Base-by-base conservation (phyloP, 2,329 filamentous ascomycete species). In the Stemphylium lycopersici region DNA sequence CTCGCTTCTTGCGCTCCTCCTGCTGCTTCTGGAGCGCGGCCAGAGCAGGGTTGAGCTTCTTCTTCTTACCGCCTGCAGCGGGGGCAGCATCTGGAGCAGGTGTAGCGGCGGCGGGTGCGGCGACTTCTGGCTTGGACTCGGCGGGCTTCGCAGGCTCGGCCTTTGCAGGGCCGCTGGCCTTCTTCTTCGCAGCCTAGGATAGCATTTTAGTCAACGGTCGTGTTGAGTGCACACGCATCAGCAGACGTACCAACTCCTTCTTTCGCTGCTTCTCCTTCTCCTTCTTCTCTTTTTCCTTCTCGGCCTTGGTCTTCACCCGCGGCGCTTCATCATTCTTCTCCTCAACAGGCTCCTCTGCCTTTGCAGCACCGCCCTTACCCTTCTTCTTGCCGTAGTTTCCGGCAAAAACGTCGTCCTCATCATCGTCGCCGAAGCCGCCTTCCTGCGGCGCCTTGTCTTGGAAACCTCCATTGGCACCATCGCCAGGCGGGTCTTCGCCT, bases 241-340 rank as follows among this genome's bases (percentile, higher is more conserved):
- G 3, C 20, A 32, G 29, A 59, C 81, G 53, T 76, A 95, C 91
- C 85, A 98, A 90, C 78, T 99, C 95, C 86, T 93, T 99, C 81
- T 99, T 99, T 65, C 93, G 85, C 80, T 95, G 90, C 86, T 99
- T 99, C 81, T 99, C 95, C 58, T 91, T 87, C 81, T 99, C 95
- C 80, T 97, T 99, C 84, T 93, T 98, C 71, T 93, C 83, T 78
- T 91, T 96, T 77, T 99, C 95, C 81, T 99, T 99, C 80, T 99
- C 93, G 54, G 96, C 95, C 85, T 98, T 99, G 34, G 91, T 96
- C 79, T 98, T 87, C 43, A 98, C 83, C 50, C 87, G 68, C 61
- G 81, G 69, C 22, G 58, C 68, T 34, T 71, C 73, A 20, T 67
- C 70, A 74, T 75, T 76, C 45, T 74, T 68, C 45, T 73, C 74